These are phyloP conservation scores for Plasmodium adleri DNA, from an alignment of 169 alveolate species.

Conservation along the genomic window DNA sequence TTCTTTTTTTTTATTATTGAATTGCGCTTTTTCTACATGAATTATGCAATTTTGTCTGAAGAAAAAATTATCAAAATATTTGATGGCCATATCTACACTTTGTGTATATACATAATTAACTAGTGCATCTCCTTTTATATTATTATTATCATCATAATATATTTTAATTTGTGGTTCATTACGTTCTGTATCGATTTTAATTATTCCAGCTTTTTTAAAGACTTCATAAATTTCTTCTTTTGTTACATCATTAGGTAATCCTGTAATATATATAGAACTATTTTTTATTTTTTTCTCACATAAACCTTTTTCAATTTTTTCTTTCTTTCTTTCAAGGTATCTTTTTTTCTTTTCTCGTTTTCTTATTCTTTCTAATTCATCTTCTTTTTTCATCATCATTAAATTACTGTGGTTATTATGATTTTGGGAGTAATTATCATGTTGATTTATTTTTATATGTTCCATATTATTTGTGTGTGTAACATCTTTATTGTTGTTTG, in stretches of 20 bases:
- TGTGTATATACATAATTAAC: conserved; percentile 88
- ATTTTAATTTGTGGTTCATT: conserved; percentile 88
- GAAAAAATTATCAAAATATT: conserved; percentile 84
- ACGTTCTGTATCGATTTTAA: conserved; percentile 89
- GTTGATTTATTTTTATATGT: background rate
- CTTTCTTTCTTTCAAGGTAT: conserved; percentile 70
- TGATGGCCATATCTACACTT: conserved; percentile 88
- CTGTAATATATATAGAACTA: conserved; percentile 84
- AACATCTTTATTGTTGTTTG: background rate
- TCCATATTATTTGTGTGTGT: background rate
- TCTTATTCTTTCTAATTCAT: conserved; percentile 45
- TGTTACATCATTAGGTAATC: conserved; percentile 85
- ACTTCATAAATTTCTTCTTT: conserved; percentile 82
- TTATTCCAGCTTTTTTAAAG: conserved; percentile 89
- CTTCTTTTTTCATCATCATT: background rate
- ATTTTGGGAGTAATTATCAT: background rate
- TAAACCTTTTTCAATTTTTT: conserved; percentile 73
- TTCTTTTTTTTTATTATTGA: conserved; percentile 60
- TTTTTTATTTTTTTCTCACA: conserved; percentile 78
- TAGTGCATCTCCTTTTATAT: conserved; percentile 88
- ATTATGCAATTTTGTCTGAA: conserved; percentile 83
- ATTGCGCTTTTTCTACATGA: conserved; percentile 86
- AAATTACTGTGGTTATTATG: background rate
- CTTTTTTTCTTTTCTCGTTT: conserved; percentile 72
- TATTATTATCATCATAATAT: conserved; percentile 84